Evolutionary conservation across 2,329 filamentous ascomycete genomes (phyloP), one percentile per base, ranked within the genome.

Genomic region (Sporothrix brunneoviolacea): DNA sequence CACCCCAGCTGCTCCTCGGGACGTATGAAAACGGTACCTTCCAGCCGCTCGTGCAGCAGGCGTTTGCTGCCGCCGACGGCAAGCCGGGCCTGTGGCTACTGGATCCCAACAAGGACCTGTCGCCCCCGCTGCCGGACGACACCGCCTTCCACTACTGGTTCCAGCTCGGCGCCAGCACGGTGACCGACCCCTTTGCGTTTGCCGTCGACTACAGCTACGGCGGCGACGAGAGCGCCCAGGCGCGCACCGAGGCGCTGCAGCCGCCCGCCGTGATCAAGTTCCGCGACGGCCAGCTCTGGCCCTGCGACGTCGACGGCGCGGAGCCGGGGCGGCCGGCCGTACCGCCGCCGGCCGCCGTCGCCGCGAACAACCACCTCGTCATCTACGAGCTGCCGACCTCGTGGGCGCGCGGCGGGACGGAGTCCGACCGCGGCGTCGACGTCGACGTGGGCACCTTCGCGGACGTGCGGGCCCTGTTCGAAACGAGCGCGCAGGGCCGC

Each of bases 71-170:
- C 65, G 45, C 70, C 64, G n/a, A 71, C 65, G 22, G 69, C 66
- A 47, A 72, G 57, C 55, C 72, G 62, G 18, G 70, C 69, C 55
- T 67, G 62, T 52, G 71, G 71, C 37, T 73, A 61, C 59, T 71
- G 66, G 16, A 69, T 62, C 42, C 54, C 10, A 38, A 27, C 10
- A 38, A 27, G 2, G n/a, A 44, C 8, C 42, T 59, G 21, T 28
- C 47, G 4, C 55, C 57, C 3, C 19, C 37, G 3, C 41, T 59
- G 10, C n/a, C 49, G 1, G 52, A 54, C 21, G 52, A 19, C 16
- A 18, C 47, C 24, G 49, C 56, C 27, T 58, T 57, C 41, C 57
- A 52, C 38, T 60, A 59, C 53, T 58, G 57, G 56, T 60, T 59
- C 49, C 44, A 57, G 42, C 37, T 58, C 22, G 35, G 48, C n/a